These are phyloP conservation scores for Candida qinlingensis DNA, from an alignment of 805 yeast species.

Conservation along the genomic window DNA sequence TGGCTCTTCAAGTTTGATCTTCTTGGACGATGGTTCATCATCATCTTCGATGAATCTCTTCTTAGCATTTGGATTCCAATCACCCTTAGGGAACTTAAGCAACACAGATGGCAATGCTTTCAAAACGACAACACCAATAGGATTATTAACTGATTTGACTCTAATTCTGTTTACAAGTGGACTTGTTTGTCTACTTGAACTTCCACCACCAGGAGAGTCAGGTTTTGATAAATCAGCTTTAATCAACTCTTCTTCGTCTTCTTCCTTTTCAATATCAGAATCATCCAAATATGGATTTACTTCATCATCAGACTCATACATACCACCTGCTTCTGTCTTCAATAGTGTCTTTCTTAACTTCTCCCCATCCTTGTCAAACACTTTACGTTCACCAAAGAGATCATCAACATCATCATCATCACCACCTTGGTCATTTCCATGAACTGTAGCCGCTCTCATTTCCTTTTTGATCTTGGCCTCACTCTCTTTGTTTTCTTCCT, in stretches of 20 bases:
- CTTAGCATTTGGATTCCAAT: conserved; percentile 69
- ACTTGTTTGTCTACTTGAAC: conserved; percentile 14
- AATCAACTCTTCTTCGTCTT: conserved; percentile 33
- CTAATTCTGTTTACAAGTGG: conserved; percentile 28
- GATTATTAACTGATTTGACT: conserved; percentile 41
- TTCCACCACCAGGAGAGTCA: conserved; percentile 19
- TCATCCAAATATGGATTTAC: conserved; percentile 77
- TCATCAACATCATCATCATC: conserved; percentile 65
- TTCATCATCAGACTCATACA: conserved; percentile 75
- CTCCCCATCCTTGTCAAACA: conserved; percentile 84
- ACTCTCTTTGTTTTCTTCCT: conserved; percentile 87
- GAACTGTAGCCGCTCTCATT: conserved; percentile 76
- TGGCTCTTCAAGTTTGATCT: conserved; percentile 32
- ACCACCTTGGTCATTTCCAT: conserved; percentile 51
- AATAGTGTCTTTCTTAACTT: conserved; percentile 77
- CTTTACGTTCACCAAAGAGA: conserved; percentile 61
- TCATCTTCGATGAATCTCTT: conserved; percentile 28
- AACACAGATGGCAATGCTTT: conserved; percentile 60
- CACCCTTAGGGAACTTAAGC: conserved; percentile 67
- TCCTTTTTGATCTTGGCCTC: conserved; percentile 80
- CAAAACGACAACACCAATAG: conserved; percentile 53
- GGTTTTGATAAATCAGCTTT: conserved; percentile 32
- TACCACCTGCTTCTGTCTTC: conserved; percentile 77
- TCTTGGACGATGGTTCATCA: conserved; percentile 28
- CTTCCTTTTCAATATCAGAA: conserved; percentile 58